A percentile compares a stretch with the other conserved stretches of the same genome.
These are phyloP conservation scores for Thalassiosira hispida DNA, from an alignment of 352 stramenopile species.

Conservation along the genomic window DNA sequence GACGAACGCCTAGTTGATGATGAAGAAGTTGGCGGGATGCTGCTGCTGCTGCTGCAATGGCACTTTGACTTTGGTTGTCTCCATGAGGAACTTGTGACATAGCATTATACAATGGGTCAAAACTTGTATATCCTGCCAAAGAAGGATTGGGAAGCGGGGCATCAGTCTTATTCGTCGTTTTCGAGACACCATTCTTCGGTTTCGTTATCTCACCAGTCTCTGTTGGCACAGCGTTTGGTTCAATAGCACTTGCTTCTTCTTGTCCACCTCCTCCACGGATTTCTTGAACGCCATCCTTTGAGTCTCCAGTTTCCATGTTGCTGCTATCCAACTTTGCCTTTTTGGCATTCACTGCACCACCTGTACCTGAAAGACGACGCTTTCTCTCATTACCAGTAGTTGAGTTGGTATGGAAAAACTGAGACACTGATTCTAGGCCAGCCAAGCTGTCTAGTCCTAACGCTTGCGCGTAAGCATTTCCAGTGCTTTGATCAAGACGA, in stretches of 20 bases:
- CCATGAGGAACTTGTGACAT: slow-evolving; percentile 15
- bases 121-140: slow-evolving; percentile 14
- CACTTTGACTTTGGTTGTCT: slow-evolving; percentile 20
- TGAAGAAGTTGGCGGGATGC: slow-evolving; percentile 21
- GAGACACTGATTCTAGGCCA: slow-evolving; percentile 15
- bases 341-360: not conserved
- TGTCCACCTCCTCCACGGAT: slow-evolving; percentile 43
- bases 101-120: slow-evolving; percentile 19
- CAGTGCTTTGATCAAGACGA: not conserved
- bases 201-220: slow-evolving; percentile 9
- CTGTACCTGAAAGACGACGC: slow-evolving; percentile 8
- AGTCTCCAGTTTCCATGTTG: slow-evolving; percentile 4
- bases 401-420: slow-evolving; percentile 33
- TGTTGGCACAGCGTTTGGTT: slow-evolving; percentile 4
- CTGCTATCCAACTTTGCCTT: slow-evolving; percentile 29
- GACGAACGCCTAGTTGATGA: slow-evolving; percentile 14
- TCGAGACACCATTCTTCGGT: slow-evolving; percentile 5
- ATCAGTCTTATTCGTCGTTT: slow-evolving; percentile 4
- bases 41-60: slow-evolving; percentile 12
- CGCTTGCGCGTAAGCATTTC: slow-evolving; percentile 11
- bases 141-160: slow-evolving; percentile 6
- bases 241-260: slow-evolving; percentile 16
- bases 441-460: slow-evolving; percentile 31
- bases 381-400: slow-evolving; percentile 20
- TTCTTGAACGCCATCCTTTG: slow-evolving; percentile 10